These are phyloP conservation scores for Xylariomycetidae sp. DNA, from an alignment of 2,329 filamentous ascomycete species.

Conservation along the genomic window DNA sequence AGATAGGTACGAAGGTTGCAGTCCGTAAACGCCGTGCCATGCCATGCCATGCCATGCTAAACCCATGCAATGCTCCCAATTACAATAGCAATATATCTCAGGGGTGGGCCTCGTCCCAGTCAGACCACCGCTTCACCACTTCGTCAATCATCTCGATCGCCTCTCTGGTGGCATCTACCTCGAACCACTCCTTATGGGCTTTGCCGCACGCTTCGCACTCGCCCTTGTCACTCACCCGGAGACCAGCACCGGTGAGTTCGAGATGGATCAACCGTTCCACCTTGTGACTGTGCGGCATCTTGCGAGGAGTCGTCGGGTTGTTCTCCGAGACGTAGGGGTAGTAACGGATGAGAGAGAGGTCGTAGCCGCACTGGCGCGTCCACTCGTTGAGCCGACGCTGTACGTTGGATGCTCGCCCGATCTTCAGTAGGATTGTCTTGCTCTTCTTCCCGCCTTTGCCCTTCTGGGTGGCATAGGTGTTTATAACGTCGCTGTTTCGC, in stretches of 20 bases:
- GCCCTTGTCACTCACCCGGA: conserved; percentile 44
- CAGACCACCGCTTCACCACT: conserved; percentile 76
- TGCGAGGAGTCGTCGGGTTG: conserved; percentile 44
- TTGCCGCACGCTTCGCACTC: conserved; percentile 74
- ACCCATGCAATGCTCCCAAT: neutral
- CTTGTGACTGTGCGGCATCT: conserved; percentile 78
- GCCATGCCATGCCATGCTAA: neutral
- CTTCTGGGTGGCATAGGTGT: conserved; percentile 37
- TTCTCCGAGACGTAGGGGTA: conserved; percentile 70
- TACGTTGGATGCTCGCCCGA: conserved; percentile 70
- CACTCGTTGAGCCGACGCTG: conserved; percentile 88
- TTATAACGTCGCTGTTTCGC: conserved; percentile 49
- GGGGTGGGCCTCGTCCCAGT: conserved; percentile 61
- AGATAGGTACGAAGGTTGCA: too few relatives aligned
- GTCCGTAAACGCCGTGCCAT: too few relatives aligned
- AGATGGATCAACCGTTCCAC: conserved; percentile 89
- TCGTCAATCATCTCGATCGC: conserved; percentile 62
- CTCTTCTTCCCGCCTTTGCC: conserved; percentile 24
- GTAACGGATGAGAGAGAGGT: conserved; percentile 79
- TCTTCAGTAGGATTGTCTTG: conserved; percentile 63
- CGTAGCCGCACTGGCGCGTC: conserved; percentile 87
- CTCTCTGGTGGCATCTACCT: conserved; percentile 68
- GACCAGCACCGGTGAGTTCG: conserved; percentile 63
- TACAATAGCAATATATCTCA: neutral
- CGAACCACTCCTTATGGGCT: conserved; percentile 93